Base-by-base conservation (phyloP, 371 early-diverging fungal species). In the Actinomortierella ambigua region DNA sequence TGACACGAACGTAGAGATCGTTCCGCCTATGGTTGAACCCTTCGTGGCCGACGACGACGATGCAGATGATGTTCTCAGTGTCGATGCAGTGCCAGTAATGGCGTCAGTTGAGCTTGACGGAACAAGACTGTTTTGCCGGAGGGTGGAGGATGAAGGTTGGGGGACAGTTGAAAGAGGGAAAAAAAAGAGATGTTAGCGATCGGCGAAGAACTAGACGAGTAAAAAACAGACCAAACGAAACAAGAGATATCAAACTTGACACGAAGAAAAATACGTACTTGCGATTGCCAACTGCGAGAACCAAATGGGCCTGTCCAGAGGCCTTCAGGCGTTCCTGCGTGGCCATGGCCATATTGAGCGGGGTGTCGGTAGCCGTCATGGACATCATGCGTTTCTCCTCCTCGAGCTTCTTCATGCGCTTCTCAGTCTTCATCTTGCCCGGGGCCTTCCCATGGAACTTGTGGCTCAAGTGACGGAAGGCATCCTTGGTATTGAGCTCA, bases 341-440 rank as follows among this genome's bases (percentile, higher is more conserved):
- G 1, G 93, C 90, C 0, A 85, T 79, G 0, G 90, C 91, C 55
- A 91, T 82, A 49, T 90, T 88, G 28, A 92, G 86, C 1, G 96
- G 93, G 4, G 90, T 90, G 63, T 93, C 93, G 4, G 82, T 83
- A 55, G 86, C 90, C 50, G 87, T 82, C 91, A 93, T 92, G 62
- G 86, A 83, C 76, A 90, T 76, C 65, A 90, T 77, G 57, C 85
- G 83, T 50, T 87, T 85, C 67, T 95, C 94, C 48, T 93, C 92
- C 63, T 93, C 92, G 39, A 93, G 69, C 68, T 92, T 93, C 55
- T 81, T 80, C 73, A 93, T 80, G 8, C 90, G 79, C 80, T 95
- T 96, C 73, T 98, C 98, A 6, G 92, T 93, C 86, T 98, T 98
- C 77, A 88, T 85, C 70, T 96, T 96, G 48, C 98, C 98, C 17